Evolutionary conservation across 1,284 basidiomycete genomes (phyloP).

Genomic region (Porodaedalea pini): DNA sequence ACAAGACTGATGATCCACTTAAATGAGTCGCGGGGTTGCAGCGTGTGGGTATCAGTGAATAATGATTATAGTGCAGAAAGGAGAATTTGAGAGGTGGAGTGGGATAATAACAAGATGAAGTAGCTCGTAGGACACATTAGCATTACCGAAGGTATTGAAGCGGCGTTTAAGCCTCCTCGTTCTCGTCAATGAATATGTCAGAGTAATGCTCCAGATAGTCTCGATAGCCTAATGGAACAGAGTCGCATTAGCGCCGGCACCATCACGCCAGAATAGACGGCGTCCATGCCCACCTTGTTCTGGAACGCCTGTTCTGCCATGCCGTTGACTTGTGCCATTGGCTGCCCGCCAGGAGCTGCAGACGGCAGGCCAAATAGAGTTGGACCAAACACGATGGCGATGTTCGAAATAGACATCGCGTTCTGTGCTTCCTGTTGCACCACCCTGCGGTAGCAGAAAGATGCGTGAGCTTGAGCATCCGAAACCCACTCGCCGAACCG

Average conservation of each 20-base stretch:
- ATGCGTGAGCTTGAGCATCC: conserved; percentile 8
- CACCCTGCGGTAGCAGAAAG: conserved; percentile 49
- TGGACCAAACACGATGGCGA: conserved; percentile 97
- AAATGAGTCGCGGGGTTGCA: not conserved
- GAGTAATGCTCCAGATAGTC: conserved; percentile 84
- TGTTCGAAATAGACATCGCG: conserved; percentile 91
- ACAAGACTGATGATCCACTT: conserved; percentile 3
- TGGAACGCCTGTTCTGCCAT: conserved; percentile 61
- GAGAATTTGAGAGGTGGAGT: not conserved
- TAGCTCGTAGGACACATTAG: not conserved
- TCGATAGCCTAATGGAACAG: conserved; percentile 62
- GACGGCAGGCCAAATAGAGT: conserved; percentile 72
- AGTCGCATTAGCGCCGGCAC: conserved; percentile 9
- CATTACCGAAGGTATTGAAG: not conserved
- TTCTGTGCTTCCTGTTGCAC: conserved; percentile 74
- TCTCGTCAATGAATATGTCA: conserved; percentile 81
- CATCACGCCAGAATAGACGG: conserved; percentile 23
- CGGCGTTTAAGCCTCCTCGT: conserved; percentile 30
- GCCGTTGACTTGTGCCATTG: conserved; percentile 34
- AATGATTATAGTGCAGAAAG: not conserved
- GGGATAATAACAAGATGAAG: not conserved
- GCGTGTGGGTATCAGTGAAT: conserved; percentile 7
- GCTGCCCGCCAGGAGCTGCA: conserved; percentile 32
- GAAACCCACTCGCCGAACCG: not conserved
- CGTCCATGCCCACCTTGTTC: conserved; percentile 48